A percentile compares a stretch with the other conserved stretches of the same genome.
Conservation (phyloP, 108 stramenopile genomes). For the Craspedostauros australis region DNA sequence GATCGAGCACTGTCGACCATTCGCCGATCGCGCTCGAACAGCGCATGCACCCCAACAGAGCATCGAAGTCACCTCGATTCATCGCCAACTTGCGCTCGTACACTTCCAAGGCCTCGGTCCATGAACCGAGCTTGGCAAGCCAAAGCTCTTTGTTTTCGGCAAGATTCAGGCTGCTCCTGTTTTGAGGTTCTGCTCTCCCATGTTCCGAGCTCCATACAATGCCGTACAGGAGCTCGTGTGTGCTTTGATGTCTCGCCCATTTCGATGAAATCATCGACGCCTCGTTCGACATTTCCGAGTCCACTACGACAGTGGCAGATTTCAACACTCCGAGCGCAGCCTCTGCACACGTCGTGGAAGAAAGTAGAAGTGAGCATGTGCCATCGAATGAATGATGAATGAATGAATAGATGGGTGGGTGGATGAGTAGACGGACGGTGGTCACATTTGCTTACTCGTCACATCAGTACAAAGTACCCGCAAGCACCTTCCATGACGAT, state of each 20-base stretch:
- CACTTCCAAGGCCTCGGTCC: conserved; percentile 78
- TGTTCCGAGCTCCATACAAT: conserved; percentile 52
- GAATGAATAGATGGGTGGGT: too few species aligned
- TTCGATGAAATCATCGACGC: neutral
- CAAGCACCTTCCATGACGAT: too few species aligned
- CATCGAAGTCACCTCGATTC: conserved; percentile 76
- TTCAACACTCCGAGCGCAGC: conserved; percentile 95
- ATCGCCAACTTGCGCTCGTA: conserved; percentile 78
- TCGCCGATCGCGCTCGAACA: conserved; percentile 94
- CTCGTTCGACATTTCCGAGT: conserved; percentile 25
- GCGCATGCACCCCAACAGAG: conserved; percentile 89
- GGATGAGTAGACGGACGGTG: neutral
- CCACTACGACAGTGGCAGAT: conserved; percentile 77
- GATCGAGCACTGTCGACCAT: conserved; percentile 82
- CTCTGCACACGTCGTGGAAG: conserved; percentile 46
- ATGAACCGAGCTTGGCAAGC: conserved; percentile 96
- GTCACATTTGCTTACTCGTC: too few species aligned
- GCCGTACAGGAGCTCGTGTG: conserved; percentile 63
- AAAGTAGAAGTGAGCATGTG: neutral
- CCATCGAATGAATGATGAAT: neutral
- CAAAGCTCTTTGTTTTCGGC: conserved; percentile 75
- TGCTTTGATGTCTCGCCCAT: conserved; percentile 21
- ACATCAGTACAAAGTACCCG: too few species aligned
- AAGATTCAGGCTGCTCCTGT: conserved; percentile 29
- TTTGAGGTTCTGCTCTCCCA: conserved; percentile 8